Evolutionary conservation across 345 rosid species (phyloP).

Genomic region (Noccaea caerulescens): DNA sequence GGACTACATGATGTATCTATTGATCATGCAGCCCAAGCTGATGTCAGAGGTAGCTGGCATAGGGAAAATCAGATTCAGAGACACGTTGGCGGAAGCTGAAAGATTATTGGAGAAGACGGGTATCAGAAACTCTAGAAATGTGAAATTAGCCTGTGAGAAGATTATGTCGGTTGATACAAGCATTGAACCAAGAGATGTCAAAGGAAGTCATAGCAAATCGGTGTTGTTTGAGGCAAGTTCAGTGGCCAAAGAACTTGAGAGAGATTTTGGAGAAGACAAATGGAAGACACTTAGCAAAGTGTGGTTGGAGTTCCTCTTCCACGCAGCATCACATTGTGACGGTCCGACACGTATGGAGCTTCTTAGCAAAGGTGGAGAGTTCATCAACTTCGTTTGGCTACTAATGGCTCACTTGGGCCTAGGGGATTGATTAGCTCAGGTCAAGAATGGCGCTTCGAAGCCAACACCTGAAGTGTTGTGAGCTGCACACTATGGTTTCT

Average conservation of each 20-base stretch:
- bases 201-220: constrained; percentile 45
- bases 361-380: constrained; percentile 56
- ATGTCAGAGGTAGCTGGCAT: constrained; percentile 16
- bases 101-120: too few relatives aligned
- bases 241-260: constrained; percentile 37
- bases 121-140: too few relatives aligned
- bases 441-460: constrained; percentile 46
- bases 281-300: constrained; percentile 28
- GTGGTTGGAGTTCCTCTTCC: constrained; percentile 38
- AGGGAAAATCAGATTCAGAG: too few relatives aligned
- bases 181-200: constrained; percentile 33
- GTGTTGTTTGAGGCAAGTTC: constrained; percentile 42
- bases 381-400: constrained; percentile 59
- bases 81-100: too few relatives aligned
- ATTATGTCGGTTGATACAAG: not conserved
- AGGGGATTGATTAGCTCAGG: constrained; percentile 41
- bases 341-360: constrained; percentile 42
- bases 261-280: not conserved
- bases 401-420: constrained; percentile 59
- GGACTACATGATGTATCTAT: constrained; percentile 46
- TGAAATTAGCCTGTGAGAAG: too few relatives aligned
- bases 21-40: constrained; percentile 36
- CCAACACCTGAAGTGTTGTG: not conserved
- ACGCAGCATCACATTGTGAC: constrained; percentile 35
- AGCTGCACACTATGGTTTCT: not conserved